Evolutionary conservation across 768 basidiomycete genomes (phyloP).

Genomic region (Gloeostereum incarnatum): DNA sequence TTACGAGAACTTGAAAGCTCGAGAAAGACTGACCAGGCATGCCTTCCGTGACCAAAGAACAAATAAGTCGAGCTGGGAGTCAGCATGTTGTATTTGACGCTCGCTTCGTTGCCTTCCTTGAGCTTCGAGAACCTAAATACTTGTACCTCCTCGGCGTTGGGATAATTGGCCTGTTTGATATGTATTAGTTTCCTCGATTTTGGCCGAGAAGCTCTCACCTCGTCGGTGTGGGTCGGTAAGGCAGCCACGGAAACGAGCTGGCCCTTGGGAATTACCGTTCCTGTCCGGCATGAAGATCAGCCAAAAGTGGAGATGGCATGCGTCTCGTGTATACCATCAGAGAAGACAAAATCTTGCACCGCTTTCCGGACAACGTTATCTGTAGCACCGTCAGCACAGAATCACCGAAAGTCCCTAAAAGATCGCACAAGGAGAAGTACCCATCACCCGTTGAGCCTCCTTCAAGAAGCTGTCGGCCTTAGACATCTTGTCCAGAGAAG

Average conservation of each 20-base stretch:
- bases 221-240: slow-evolving; percentile 18
- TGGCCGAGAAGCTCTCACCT: too few species aligned
- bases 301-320: too few species aligned
- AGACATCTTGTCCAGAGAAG: slow-evolving; percentile 19
- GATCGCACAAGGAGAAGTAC: slow-evolving; percentile 7
- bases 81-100: slow-evolving; percentile 22
- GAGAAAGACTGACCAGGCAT: too few species aligned
- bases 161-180: too few species aligned
- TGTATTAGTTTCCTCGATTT: too few species aligned
- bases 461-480: slow-evolving; percentile 28
- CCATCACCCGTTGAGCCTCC: slow-evolving; percentile 19
- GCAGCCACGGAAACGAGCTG: slow-evolving; percentile 13
- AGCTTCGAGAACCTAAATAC: slow-evolving; percentile 37
- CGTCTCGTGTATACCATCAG: slow-evolving; percentile 24
- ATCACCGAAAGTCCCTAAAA: not conserved
- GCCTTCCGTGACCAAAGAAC: slow-evolving; percentile 28
- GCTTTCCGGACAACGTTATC: too few species aligned
- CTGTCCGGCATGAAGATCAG: too few species aligned
- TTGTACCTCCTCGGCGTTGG: slow-evolving; percentile 30
- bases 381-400: slow-evolving; percentile 15
- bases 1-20: too few species aligned
- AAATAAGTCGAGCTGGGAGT: slow-evolving; percentile 20
- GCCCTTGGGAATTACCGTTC: slow-evolving; percentile 25
- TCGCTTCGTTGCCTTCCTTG: slow-evolving; percentile 21
- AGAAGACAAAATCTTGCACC: slow-evolving; percentile 21